Evolutionary conservation across 1,284 basidiomycete genomes (phyloP).

Genomic region (Cystobasidium pallidum): DNA sequence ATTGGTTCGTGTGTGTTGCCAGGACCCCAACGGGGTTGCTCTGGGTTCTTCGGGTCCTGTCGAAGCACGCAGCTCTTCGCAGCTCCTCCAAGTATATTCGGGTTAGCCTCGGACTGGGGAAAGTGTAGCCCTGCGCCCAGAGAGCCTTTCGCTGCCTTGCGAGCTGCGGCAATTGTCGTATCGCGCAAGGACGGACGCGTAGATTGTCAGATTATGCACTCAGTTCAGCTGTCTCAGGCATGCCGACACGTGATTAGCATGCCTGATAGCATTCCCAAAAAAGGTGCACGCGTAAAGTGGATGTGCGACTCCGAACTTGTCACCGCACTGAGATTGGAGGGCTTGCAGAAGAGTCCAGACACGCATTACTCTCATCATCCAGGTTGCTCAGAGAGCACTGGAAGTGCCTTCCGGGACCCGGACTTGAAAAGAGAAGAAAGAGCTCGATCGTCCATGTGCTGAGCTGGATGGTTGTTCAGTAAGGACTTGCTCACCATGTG

Average conservation of each 20-base stretch:
- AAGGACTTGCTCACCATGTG: too few relatives aligned
- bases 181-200: not conserved
- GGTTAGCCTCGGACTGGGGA: constrained; percentile 18
- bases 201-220: not conserved
- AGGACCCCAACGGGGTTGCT: not conserved
- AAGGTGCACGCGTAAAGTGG: constrained; percentile 17
- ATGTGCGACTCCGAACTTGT: not conserved
- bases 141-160: constrained; percentile 9
- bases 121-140: too few relatives aligned
- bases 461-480: too few relatives aligned
- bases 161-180: not conserved
- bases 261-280: constrained; percentile 1
- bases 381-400: too few relatives aligned
- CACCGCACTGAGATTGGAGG: not conserved
- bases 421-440: too few relatives aligned
- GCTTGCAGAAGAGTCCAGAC: not conserved
- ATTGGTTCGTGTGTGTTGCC: constrained; percentile 14
- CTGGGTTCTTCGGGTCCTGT: constrained; percentile 19
- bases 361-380: not conserved
- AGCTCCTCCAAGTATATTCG: constrained; percentile 10
- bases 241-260: constrained; percentile 1
- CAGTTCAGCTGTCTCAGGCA: constrained; percentile 2
- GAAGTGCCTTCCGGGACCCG: too few relatives aligned
- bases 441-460: too few relatives aligned
- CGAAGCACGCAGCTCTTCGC: constrained; percentile 14